A percentile compares a stretch with the other conserved stretches of the same genome.
These are phyloP conservation scores for Aspergillus ellipticus DNA, from an alignment of 495 filamentous ascomycete genomes.

Conservation along the genomic window DNA sequence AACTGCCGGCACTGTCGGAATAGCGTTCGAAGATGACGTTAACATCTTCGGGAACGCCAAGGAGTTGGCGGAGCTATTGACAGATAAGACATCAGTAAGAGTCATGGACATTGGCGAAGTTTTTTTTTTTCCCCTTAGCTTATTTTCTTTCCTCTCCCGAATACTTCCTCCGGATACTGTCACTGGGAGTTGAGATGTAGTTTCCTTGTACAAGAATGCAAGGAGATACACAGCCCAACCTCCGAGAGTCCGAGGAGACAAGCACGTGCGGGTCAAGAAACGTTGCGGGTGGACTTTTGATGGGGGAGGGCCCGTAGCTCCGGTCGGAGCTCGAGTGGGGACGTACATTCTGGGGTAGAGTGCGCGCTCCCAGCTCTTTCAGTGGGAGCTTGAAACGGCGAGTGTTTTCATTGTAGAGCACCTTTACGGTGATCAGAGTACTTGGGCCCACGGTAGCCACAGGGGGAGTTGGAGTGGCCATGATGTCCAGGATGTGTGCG, in stretches of 20 bases:
- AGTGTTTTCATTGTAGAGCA: constrained; percentile 66
- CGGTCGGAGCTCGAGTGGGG: constrained; percentile 36
- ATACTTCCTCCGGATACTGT: too few relatives aligned
- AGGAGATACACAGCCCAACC: not conserved
- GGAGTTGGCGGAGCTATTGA: constrained; percentile 67
- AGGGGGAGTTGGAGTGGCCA: constrained; percentile 30
- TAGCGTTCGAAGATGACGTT: constrained; percentile 84
- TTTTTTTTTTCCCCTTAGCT: not conserved
- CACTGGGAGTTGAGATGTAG: too few relatives aligned
- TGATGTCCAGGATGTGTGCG: constrained; percentile 19
- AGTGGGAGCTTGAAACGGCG: constrained; percentile 88
- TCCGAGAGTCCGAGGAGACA: not conserved
- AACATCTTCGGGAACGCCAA: constrained; percentile 64
- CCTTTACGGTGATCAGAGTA: constrained; percentile 80
- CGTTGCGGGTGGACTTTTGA: constrained; percentile 8
- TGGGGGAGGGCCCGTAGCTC: constrained; percentile 22
- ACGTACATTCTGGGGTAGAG: constrained; percentile 80
- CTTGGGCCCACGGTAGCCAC: constrained; percentile 53
- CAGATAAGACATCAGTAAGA: constrained; percentile 9
- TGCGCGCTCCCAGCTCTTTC: constrained; percentile 71
- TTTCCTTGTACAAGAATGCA: not conserved
- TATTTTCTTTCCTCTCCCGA: not conserved
- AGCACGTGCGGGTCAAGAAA: not conserved
- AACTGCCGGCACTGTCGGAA: constrained; percentile 86
- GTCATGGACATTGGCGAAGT: not conserved